Base-by-base conservation (phyloP, 1,139 yeast species). In the Pichia sp. region DNA sequence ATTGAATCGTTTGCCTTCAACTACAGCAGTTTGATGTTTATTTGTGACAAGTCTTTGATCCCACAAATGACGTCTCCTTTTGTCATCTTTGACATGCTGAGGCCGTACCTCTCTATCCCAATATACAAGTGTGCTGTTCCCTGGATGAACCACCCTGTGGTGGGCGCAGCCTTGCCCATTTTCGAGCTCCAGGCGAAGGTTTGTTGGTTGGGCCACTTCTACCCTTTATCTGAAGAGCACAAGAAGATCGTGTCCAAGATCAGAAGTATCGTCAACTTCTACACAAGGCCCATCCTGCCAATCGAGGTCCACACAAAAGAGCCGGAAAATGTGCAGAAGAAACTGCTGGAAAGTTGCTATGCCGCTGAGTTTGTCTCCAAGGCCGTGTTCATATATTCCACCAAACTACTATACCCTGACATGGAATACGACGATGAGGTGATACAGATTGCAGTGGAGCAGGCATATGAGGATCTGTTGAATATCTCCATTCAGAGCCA, bases 141-240 rank as follows among this genome's bases (percentile, higher is more conserved):
- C 10, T 68, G 71, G 71, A 67, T 68, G 71, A 68, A 68, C 49
- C 64, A 68, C 50, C 71, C 72, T 1, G 65, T 67, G 6, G 64
- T 64, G 56, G 72, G 71, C 6, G 71, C 71, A 42, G 67, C 67
- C 0, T 44, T 64, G 9, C 62, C 66, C 1, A 58, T 67, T 2
- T 60, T 63, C 50, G 70, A 67, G 47, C 52, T 66, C 4, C 68
- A 67, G 29, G 67, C 70, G 1, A 66, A 66, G 44, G 55, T 66
- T 9, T 60, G 62, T n/a, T 67, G 70, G 70, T 43, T 67, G 17
- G 60, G 60, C 6, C 40, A 56, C 33, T 55, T 58, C 31, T 49
- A 51, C 55, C 60, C 72, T 55, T 42, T 63, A 4, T 54, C 54
- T 40, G 52, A 44, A 9, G 50, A 52, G 12, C 55, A 50, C 42